Conservation (phyloP, 352 stramenopile genomes). For the Pythium utonaiense region DNA sequence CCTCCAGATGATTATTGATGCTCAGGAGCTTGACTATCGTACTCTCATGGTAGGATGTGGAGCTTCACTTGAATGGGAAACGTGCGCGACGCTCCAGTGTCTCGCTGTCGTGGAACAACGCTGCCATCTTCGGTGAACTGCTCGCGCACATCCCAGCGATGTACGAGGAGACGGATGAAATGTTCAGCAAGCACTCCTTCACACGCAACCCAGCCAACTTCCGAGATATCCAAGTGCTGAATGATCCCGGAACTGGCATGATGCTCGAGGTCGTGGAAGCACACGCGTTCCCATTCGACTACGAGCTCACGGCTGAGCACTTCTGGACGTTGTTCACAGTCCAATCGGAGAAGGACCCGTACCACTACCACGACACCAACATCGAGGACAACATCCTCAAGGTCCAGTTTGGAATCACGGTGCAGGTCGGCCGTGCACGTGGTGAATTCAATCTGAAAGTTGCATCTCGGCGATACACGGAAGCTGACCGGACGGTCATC, state of each 20-base stretch:
- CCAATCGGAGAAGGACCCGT: conserved; percentile 4
- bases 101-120: conserved; percentile 7
- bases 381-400: conserved; percentile 7
- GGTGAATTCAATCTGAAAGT: conserved; percentile 12
- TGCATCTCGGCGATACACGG: conserved; percentile 4
- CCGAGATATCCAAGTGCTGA: conserved; percentile 16
- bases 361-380: conserved; percentile 20
- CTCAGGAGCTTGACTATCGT: too few species aligned
- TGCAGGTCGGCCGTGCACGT: not conserved
- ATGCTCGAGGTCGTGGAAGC: conserved; percentile 13
- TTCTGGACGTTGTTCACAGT: conserved; percentile 8
- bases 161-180: not conserved
- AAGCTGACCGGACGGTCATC: conserved; percentile 13
- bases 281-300: conserved; percentile 14
- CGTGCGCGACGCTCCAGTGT: conserved; percentile 6
- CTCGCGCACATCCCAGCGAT: not conserved
- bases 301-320: conserved; percentile 2
- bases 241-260: conserved; percentile 8
- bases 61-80: not conserved
- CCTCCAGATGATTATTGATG: too few species aligned
- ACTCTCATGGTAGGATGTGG: not conserved
- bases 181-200: conserved; percentile 6
- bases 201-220: not conserved
- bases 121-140: conserved; percentile 14
- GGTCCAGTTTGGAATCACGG: conserved; percentile 7